Base-by-base conservation (phyloP, 2,329 filamentous ascomycete genomes). In the Sarocladiaceae sp. region DNA sequence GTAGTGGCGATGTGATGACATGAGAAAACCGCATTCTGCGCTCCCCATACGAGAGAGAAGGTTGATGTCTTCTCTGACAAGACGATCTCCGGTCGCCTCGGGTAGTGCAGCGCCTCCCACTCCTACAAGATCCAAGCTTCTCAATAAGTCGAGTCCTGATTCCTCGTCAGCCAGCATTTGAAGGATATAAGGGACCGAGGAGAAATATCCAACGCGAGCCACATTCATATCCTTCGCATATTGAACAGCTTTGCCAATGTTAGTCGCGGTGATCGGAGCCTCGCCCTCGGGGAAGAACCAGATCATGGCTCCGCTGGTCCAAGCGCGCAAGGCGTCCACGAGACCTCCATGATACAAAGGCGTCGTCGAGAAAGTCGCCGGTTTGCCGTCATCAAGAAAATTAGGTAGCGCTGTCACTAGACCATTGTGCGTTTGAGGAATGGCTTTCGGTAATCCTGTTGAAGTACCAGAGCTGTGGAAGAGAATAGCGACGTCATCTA, bases 391-490 rank as follows among this genome's bases (percentile, higher is more conserved):
- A 3, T 64, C 56, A 12, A 59, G 56, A 8, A 84, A 72, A 2
- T 64, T 64, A 7, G 81, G 80, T 0, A 85, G 68, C 0, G 79
- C 78, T 2, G 76, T 77, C 3, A 82, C 73, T 3, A 76, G 79
- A 11, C 71, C 78, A 42, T 71, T 17, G 13, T 61, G 71, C 59
- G 70, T 74, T 54, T 86, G 82, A 0, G 75, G 72, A 1, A 87
- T 84, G 0, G 80, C 79, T 54, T 86, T 86, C 0, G 83, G 83
- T 1, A 82, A 62, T 0, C 83, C 83, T 0, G 77, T 79, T 0
- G 82, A 84, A 2, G 84, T 87, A 1, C 83, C 83, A 1, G 83
- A 87, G 0, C 82, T 84, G 58, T 87, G 83, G 56, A 79, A 77
- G 22, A 83, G 67, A 60, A 83, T 86, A 0, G 82, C 82, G 13